Percentiles rank a stretch among this genome's conserved stretches.
phyloP scores from a whole-genome alignment of 2,329 filamentous ascomycete genomes.

The Xylariaceae sp. region DNA sequence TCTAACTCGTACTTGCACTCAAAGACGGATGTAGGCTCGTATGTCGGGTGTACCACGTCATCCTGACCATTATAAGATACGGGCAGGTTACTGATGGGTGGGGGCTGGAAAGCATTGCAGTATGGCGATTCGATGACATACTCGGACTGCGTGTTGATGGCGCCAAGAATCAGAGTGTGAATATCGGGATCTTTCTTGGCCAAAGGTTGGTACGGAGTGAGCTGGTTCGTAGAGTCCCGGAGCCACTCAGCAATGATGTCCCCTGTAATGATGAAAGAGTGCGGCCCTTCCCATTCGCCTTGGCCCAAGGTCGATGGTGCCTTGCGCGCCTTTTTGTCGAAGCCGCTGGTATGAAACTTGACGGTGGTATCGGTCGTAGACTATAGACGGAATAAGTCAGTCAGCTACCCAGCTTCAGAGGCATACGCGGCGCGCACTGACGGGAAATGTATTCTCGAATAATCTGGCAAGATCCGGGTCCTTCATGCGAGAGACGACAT shows the following conservation, averaged over 20 bases:
- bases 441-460: conserved; percentile 91
- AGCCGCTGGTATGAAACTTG: conserved; percentile 76
- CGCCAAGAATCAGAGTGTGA: conserved; percentile 78
- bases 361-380: conserved; percentile 89
- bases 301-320: conserved; percentile 43
- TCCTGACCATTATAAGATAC: conserved; percentile 75
- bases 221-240: conserved; percentile 88
- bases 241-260: conserved; percentile 94
- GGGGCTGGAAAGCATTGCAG: conserved; percentile 97
- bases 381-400: conserved; percentile 17
- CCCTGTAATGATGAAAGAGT: conserved; percentile 85
- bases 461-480: conserved; percentile 86
- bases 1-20: conserved; percentile 99
- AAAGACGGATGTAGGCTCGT: conserved; percentile 82
- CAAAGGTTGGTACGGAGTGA: conserved; percentile 83
- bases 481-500: conserved; percentile 75
- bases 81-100: conserved; percentile 73
- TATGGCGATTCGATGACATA: conserved; percentile 94
- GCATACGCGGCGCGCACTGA: conserved; percentile 18
- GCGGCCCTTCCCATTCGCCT: conserved; percentile 75
- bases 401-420: conserved; percentile 10
- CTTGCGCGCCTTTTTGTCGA: conserved; percentile 41
- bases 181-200: conserved; percentile 78
- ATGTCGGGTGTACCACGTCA: conserved; percentile 80
- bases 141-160: conserved; percentile 94